These are phyloP conservation scores for Strigomonas culicis DNA, from an alignment of 208 protist species.

Conservation along the genomic window DNA sequence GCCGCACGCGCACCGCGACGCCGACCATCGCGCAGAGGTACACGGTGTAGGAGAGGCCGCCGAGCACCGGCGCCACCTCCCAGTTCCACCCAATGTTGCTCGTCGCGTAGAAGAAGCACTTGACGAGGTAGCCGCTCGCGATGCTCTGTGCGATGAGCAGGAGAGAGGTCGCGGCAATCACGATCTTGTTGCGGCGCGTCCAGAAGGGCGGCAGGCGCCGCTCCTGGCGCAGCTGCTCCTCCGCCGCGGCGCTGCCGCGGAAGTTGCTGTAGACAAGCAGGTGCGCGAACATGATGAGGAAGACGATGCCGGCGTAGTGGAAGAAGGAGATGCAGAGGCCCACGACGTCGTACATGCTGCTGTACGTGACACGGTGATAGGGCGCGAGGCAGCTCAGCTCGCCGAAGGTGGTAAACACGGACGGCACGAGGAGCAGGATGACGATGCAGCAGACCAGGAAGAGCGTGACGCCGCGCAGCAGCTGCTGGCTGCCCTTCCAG, in stretches of 20 bases:
- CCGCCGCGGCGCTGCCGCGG: slow-evolving; percentile 41
- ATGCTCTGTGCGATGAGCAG: slow-evolving; percentile 43
- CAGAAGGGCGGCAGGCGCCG: slow-evolving; percentile 59
- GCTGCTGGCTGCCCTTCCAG: slow-evolving; percentile 37
- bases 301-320: slow-evolving; percentile 36
- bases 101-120: slow-evolving; percentile 60
- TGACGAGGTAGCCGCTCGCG: slow-evolving; percentile 53
- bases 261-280: slow-evolving; percentile 63
- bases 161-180: slow-evolving; percentile 26
- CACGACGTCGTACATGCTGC: slow-evolving; percentile 50
- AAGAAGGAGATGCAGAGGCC: slow-evolving; percentile 49
- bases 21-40: slow-evolving; percentile 16
- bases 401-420: slow-evolving; percentile 33
- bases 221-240: slow-evolving; percentile 40
- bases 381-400: slow-evolving; percentile 50
- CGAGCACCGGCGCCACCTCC: slow-evolving; percentile 67
- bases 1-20: not conserved
- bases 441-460: slow-evolving; percentile 28
- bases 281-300: slow-evolving; percentile 41
- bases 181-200: slow-evolving; percentile 31
- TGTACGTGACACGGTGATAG: slow-evolving; percentile 60
- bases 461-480: slow-evolving; percentile 30
- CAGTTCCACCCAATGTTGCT: slow-evolving; percentile 65
- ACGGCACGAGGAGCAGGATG: slow-evolving; percentile 26
- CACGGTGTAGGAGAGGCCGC: slow-evolving; percentile 34